Conservation (phyloP, 2,329 filamentous ascomycete genomes). For the Neofusicoccum ribis region DNA sequence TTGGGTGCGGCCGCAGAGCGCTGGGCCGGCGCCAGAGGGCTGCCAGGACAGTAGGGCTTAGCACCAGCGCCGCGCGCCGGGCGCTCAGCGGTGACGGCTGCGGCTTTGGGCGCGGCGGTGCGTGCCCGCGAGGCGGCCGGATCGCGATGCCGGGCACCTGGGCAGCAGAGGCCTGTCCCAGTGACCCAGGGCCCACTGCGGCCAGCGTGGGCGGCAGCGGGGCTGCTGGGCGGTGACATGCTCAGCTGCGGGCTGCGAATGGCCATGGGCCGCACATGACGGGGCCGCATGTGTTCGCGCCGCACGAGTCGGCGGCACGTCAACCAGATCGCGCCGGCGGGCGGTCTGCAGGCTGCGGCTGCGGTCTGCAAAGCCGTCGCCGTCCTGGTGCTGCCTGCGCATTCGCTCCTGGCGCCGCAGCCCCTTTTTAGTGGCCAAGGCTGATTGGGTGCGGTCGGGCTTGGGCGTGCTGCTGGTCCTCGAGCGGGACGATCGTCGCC, state of each 20-base stretch:
- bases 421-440: conserved; percentile 14
- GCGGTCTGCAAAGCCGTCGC: background rate
- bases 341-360: background rate
- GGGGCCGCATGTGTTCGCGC: background rate
- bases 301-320: background rate
- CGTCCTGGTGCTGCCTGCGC: background rate
- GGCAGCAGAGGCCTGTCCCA: background rate
- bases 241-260: conserved; percentile 4
- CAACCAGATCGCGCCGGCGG: conserved; percentile 4
- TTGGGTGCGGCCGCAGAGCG: background rate
- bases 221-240: conserved; percentile 1
- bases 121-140: background rate
- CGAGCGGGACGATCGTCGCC: conserved; percentile 16
- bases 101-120: no score
- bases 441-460: conserved; percentile 12
- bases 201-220: background rate
- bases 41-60: background rate
- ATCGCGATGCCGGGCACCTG: conserved; percentile 5
- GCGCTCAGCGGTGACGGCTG: background rate
- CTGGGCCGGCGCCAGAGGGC: no score
- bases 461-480: conserved; percentile 14
- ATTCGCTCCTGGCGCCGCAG: conserved; percentile 6
- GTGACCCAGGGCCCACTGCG: conserved; percentile 1
- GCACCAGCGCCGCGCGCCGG: background rate
- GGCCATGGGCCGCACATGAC: background rate